Percentiles rank a stretch among this genome's conserved stretches.
phyloP scores from a whole-genome alignment of 257 asterid genomes.

The Euphrasia confusa region DNA sequence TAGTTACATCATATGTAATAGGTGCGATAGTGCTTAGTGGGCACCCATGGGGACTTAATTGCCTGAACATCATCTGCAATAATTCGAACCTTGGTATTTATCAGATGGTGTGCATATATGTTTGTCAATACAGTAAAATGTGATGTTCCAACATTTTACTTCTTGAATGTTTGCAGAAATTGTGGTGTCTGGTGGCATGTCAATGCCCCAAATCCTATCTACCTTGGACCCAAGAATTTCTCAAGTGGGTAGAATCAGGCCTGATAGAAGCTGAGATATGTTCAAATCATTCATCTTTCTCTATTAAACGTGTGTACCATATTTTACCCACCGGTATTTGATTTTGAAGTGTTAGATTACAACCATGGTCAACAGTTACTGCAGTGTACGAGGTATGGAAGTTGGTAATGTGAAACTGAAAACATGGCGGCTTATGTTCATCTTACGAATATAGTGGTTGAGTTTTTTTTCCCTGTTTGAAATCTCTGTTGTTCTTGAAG shows the following conservation, averaged over 20 bases:
- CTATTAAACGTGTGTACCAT: conserved; percentile 7
- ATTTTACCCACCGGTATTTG: conserved; percentile 18
- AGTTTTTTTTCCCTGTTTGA: conserved; percentile 11
- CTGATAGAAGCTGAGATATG: conserved; percentile 36
- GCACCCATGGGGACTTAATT: not conserved
- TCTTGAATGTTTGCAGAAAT: conserved; percentile 45
- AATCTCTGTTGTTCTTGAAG: conserved; percentile 10
- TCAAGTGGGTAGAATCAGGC: conserved; percentile 43
- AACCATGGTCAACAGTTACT: conserved; percentile 13
- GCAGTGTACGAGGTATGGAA: conserved; percentile 26
- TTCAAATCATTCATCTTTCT: conserved; percentile 4
- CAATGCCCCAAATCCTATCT: conserved; percentile 65
- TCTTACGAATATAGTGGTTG: conserved; percentile 14
- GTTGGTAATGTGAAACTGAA: conserved; percentile 17
- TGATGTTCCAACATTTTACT: conserved; percentile 16
- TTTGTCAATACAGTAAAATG: conserved; percentile 2
- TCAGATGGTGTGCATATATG: not conserved
- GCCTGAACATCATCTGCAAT: not conserved
- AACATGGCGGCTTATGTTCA: conserved; percentile 24
- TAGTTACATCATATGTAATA: not conserved
- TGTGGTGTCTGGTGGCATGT: conserved; percentile 74
- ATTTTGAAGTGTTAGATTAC: conserved; percentile 27
- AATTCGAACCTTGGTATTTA: not conserved
- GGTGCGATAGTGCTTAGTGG: conserved; percentile 1
- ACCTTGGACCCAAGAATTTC: conserved; percentile 42